Conservation (phyloP, 164 flowering plant species). For the grape (Vitis vinifera) region DNA sequence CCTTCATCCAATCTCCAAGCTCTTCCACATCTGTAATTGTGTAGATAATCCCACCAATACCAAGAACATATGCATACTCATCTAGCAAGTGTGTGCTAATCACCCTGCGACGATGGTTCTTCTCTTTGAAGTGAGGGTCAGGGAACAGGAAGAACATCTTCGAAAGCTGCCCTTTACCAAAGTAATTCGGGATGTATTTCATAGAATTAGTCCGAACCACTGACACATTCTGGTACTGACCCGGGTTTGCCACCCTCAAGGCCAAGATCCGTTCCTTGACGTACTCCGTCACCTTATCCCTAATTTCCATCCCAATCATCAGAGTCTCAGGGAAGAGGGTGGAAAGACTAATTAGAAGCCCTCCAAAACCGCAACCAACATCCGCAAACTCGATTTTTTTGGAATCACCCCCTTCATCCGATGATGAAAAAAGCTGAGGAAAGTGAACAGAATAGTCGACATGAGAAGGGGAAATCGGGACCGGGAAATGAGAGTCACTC, state of each 20-base stretch:
- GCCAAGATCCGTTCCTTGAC: conserved; percentile 84
- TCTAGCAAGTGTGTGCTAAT: conserved; percentile 79
- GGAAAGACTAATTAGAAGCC: conserved; percentile 73
- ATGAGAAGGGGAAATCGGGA: conserved; percentile 66
- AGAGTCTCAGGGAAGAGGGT: conserved; percentile 76
- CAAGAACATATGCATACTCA: conserved; percentile 83
- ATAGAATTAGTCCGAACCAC: conserved; percentile 92
- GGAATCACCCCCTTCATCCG: conserved; percentile 20
- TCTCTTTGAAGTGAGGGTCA: conserved; percentile 98
- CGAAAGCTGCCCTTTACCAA: conserved; percentile 73
- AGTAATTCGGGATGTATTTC: conserved; percentile 91
- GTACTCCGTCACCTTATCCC: conserved; percentile 91
- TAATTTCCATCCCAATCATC: conserved; percentile 97
- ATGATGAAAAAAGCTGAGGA: conserved; percentile 50
- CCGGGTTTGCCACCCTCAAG: conserved; percentile 61
- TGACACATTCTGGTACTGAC: conserved; percentile 75
- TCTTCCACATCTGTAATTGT: conserved; percentile 95
- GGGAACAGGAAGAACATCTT: conserved; percentile 97
- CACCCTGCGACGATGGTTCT: conserved; percentile 86
- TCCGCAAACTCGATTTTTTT: conserved; percentile 78
- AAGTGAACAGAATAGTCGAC: conserved; percentile 68
- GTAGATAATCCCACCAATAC: conserved; percentile 82
- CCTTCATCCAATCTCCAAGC: conserved; percentile 88
- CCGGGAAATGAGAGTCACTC: conserved; percentile 94
- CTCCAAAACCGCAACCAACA: conserved; percentile 96